Evolutionary conservation across 305 asterid genomes (phyloP), one percentile per base, ranked within the genome.

Genomic region (Lippia alba): DNA sequence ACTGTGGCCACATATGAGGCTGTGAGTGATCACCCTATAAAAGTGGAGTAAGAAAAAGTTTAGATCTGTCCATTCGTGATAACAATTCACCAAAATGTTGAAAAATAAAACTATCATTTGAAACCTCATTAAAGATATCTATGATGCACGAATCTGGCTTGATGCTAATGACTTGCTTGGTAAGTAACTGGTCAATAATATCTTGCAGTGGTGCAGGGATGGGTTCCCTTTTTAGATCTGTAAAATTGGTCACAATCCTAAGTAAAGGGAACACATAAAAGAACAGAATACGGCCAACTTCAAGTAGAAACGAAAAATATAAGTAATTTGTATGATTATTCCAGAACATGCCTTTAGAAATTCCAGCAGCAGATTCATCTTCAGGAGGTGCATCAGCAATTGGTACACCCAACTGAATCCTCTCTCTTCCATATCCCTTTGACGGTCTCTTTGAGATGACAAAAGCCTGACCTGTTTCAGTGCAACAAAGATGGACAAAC

Each of bases 391-490:
- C 83, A 81, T 90, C 95, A 67, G 80, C 85, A 74, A 80, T 50
- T 20, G 90, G 96, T 72, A 77, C 70, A 59, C 97, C 97, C 61
- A 92, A 78, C 74, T 89, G 97, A 78, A 92, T 85, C 87, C 81
- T 85, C 88, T 90, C 98, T 81, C 98, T 89, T 74, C 98, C 98
- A 76, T 89, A 97, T 69, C 96, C 97, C 74, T 77, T 88, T 87
- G 80, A 83, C 56, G 98, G 97, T 73, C 91, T 84, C 89, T 79
- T 90, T 45, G 87, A 80, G 78, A 76, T 55, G 61, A 86, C 71
- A 82, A 85, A 92, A 63, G 91, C 80, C 76, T 85, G 94, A 24
- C 93, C 98, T 92, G 89, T 75, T 79, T 79, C 75, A 67, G 65
- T 66, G 75, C 70, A 71, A 72, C 77, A 55, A 74, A 50, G 71